Percentiles rank a stretch among this genome's conserved stretches.
Evolutionary conservation across 495 filamentous ascomycete genomes (phyloP).

Genomic region (Antarctomyces pellizariae): DNA sequence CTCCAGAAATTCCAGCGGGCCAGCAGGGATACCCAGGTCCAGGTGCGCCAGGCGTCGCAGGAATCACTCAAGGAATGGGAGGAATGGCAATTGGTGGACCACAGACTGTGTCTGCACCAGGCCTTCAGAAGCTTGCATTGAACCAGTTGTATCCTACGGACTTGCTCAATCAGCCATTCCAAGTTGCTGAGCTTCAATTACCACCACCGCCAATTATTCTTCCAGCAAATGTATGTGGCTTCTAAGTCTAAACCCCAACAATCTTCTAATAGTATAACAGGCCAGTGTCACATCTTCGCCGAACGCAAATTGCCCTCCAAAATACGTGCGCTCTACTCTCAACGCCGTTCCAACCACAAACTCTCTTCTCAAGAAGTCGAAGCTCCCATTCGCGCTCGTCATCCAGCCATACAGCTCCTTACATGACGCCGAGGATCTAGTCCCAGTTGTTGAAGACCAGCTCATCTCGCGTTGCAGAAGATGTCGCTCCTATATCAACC

Average conservation of each 20-base stretch:
- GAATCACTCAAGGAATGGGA: slow-evolving; percentile 63
- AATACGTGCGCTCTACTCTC: slow-evolving; percentile 86
- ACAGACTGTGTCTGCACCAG: slow-evolving; percentile 28
- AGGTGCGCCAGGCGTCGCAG: slow-evolving; percentile 34
- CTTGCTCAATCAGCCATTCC: slow-evolving; percentile 75
- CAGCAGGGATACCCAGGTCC: slow-evolving; percentile 38
- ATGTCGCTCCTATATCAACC: slow-evolving; percentile 93
- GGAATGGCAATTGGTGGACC: slow-evolving; percentile 51
- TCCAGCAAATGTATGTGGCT: slow-evolving; percentile 60
- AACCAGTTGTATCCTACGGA: slow-evolving; percentile 88
- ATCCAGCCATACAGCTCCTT: slow-evolving; percentile 89
- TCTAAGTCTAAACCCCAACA: neutral
- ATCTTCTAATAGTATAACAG: slow-evolving; percentile 18
- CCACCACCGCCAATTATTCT: slow-evolving; percentile 81
- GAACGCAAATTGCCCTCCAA: slow-evolving; percentile 74
- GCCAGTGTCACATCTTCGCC: slow-evolving; percentile 82
- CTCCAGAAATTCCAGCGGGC: slow-evolving; percentile 35
- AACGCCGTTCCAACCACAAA: slow-evolving; percentile 84
- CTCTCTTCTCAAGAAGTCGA: slow-evolving; percentile 84
- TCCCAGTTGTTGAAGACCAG: slow-evolving; percentile 86
- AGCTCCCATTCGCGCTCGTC: slow-evolving; percentile 81
- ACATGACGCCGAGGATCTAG: slow-evolving; percentile 73
- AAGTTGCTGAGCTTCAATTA: slow-evolving; percentile 75
- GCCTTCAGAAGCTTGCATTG: slow-evolving; percentile 31
- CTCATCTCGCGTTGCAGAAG: slow-evolving; percentile 90